Evolutionary conservation across 805 yeast genomes (phyloP).

Genomic region (Hanseniaspora vineae): DNA sequence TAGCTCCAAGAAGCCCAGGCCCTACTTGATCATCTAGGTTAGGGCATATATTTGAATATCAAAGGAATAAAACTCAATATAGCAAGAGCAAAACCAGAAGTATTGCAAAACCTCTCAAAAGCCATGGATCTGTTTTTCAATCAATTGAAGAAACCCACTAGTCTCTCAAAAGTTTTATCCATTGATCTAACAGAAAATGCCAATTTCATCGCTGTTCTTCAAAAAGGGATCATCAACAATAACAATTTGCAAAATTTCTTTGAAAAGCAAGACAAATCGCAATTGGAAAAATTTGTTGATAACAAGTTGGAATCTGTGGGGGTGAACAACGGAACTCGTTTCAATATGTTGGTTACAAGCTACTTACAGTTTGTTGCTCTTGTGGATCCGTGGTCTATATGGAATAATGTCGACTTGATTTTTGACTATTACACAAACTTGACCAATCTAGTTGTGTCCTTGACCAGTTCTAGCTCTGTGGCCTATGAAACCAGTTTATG

Average conservation of each 20-base stretch:
- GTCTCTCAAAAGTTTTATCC: conserved; percentile 12
- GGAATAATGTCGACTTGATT: conserved; percentile 38
- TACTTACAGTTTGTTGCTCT: conserved; percentile 37
- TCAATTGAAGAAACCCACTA: conserved; percentile 9
- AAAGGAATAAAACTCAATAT: not conserved
- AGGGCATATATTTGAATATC: not conserved
- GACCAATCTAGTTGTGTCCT: conserved; percentile 30
- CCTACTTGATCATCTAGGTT: no score
- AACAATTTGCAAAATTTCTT: not conserved
- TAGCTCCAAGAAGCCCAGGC: no score
- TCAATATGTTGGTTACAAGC: conserved; percentile 33
- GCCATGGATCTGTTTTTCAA: conserved; percentile 11
- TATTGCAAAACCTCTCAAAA: no score
- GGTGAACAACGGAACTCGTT: conserved; percentile 28
- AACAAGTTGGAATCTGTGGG: conserved; percentile 17
- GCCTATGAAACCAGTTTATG: conserved; percentile 23
- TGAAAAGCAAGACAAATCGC: conserved; percentile 1
- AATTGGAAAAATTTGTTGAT: conserved; percentile 8
- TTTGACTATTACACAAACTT: conserved; percentile 31
- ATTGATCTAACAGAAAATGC: conserved; percentile 22
- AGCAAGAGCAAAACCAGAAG: not conserved
- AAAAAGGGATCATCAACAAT: conserved; percentile 18
- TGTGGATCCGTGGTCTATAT: conserved; percentile 38
- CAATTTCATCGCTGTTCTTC: conserved; percentile 24
- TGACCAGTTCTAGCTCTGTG: conserved; percentile 27